Percentiles rank a stretch among this genome's conserved stretches.
phyloP scores from a whole-genome alignment of 257 asterid species.

The Primulina tabacum region DNA sequence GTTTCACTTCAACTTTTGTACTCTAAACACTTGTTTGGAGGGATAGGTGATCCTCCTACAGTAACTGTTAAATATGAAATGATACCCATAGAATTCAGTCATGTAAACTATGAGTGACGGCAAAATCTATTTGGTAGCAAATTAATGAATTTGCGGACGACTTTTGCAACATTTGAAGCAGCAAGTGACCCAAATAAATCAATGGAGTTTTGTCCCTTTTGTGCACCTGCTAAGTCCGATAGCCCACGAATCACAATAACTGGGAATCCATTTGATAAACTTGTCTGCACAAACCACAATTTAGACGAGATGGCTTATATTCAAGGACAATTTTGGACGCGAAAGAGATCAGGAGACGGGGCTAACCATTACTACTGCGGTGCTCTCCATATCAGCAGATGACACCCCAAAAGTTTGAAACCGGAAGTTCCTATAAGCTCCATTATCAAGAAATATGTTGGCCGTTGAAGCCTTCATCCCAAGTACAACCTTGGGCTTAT shows the following conservation, averaged over 20 bases:
- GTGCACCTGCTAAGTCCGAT: constrained; percentile 60
- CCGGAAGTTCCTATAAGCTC: neutral
- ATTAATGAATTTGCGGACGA: constrained; percentile 40
- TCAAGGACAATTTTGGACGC: neutral
- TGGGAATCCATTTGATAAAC: constrained; percentile 53
- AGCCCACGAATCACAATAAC: constrained; percentile 48
- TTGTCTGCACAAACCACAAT: constrained; percentile 34
- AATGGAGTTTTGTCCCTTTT: constrained; percentile 38
- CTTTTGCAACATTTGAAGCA: constrained; percentile 53
- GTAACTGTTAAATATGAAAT: neutral
- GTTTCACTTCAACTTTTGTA: neutral
- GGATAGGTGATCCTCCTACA: neutral
- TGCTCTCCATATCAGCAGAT: neutral
- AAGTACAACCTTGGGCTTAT: neutral
- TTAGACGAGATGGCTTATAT: too few species aligned
- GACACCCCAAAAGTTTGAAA: neutral
- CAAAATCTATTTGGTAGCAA: neutral
- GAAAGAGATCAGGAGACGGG: neutral
- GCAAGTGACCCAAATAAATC: constrained; percentile 43
- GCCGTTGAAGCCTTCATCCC: neutral
- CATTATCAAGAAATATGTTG: neutral
- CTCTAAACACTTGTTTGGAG: neutral
- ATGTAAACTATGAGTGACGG: neutral
- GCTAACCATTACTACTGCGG: neutral
- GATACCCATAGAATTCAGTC: neutral